Conservation (phyloP, 2,329 filamentous ascomycete species). For the Tolypocladium nubicola region DNA sequence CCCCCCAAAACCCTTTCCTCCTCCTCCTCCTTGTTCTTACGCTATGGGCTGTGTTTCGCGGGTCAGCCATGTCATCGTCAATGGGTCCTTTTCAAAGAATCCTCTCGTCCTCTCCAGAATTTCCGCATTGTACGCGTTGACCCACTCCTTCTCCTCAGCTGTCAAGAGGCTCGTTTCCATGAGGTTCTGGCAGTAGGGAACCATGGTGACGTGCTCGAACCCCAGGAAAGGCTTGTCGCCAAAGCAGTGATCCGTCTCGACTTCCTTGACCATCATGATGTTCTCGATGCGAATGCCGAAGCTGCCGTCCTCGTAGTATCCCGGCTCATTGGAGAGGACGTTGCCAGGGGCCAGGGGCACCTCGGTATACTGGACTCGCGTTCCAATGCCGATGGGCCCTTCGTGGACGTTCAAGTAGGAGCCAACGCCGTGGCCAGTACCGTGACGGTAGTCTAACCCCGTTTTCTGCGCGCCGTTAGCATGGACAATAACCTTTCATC, state of each 20-base stretch:
- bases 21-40: constrained; percentile 3
- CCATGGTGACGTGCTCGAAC: constrained; percentile 97
- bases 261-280: constrained; percentile 80
- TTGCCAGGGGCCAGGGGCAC: constrained; percentile 85
- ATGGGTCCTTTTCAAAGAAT: constrained; percentile 62
- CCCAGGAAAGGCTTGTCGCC: constrained; percentile 90
- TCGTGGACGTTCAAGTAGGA: constrained; percentile 96
- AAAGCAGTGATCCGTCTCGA: constrained; percentile 78
- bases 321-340: constrained; percentile 90
- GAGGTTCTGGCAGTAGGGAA: constrained; percentile 82
- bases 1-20: too few relatives aligned
- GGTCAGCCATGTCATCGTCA: constrained; percentile 71
- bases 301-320: constrained; percentile 90
- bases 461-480: constrained; percentile 28
- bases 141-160: constrained; percentile 66
- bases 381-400: constrained; percentile 92
- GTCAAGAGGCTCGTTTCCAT: constrained; percentile 68
- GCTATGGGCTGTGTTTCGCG: constrained; percentile 66
- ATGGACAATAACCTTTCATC: neutral
- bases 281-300: constrained; percentile 98
- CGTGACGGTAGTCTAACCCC: constrained; percentile 90
- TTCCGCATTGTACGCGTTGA: constrained; percentile 77
- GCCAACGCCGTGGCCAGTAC: constrained; percentile 91
- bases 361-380: constrained; percentile 81
- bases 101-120: constrained; percentile 71